phyloP scores from a whole-genome alignment of 225 moss, liverwort and hornwort species.

The Sphagnum contortum region DNA sequence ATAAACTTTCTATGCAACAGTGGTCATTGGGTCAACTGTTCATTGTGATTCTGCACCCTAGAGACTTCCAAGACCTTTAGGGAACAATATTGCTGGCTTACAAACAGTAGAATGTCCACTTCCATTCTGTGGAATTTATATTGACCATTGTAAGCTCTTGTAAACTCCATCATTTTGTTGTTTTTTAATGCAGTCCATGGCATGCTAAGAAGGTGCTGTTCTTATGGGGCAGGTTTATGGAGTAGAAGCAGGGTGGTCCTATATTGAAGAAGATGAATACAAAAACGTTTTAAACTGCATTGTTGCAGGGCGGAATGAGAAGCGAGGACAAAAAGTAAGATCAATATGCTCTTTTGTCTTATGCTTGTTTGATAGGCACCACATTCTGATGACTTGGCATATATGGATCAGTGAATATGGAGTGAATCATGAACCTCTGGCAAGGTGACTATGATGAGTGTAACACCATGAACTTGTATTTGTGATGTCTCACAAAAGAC shows the following conservation, averaged over 20 bases:
- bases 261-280: slow-evolving; percentile 6
- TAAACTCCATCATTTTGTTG: background rate
- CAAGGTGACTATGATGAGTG: too few species aligned
- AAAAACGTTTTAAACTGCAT: slow-evolving; percentile 2
- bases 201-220: background rate
- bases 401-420: too few species aligned
- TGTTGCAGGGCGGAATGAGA: background rate
- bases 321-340: background rate
- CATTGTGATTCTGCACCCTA: too few species aligned
- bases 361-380: background rate
- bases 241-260: slow-evolving; percentile 2
- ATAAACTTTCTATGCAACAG: too few species aligned
- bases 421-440: too few species aligned
- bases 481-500: too few species aligned
- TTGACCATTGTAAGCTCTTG: background rate
- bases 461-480: too few species aligned
- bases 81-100: background rate
- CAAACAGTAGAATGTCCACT: too few species aligned
- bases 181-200: background rate
- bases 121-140: too few species aligned
- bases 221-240: slow-evolving; percentile 2
- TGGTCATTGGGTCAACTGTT: too few species aligned
- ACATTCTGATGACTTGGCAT: too few species aligned
- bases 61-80: too few species aligned
- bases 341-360: background rate